Evolutionary conservation across 495 filamentous ascomycete species (phyloP).

Genomic region (Hypoxylon intermedium): DNA sequence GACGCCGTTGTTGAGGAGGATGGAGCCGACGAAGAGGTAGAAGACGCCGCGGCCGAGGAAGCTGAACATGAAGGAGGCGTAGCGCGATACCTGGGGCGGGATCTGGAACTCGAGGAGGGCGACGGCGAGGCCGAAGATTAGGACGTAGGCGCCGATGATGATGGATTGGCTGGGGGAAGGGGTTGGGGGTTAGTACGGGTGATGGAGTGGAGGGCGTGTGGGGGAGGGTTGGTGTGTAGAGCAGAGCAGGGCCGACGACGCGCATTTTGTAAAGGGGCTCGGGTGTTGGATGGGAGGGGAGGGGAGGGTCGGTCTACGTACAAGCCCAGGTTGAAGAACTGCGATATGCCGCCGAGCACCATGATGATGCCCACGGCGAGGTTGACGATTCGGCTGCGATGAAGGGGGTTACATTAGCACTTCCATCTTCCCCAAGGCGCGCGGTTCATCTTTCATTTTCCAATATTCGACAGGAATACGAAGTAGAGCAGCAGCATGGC

Average conservation of each 20-base stretch:
- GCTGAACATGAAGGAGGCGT: slow-evolving; percentile 96
- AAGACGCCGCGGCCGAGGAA: slow-evolving; percentile 96
- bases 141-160: slow-evolving; percentile 83
- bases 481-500: background rate
- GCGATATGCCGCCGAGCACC: slow-evolving; percentile 86
- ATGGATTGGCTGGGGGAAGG: slow-evolving; percentile 61
- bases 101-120: slow-evolving; percentile 89
- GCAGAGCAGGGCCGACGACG: too few species aligned
- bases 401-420: slow-evolving; percentile 28
- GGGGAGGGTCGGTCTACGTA: slow-evolving; percentile 46
- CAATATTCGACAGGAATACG: slow-evolving; percentile 5
- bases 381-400: slow-evolving; percentile 86
- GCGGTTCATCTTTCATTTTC: background rate
- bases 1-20: slow-evolving; percentile 70
- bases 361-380: slow-evolving; percentile 85
- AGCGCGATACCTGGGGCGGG: slow-evolving; percentile 87
- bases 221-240: background rate
- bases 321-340: slow-evolving; percentile 75
- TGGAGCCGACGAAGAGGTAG: slow-evolving; percentile 93
- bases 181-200: background rate
- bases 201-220: slow-evolving; percentile 28
- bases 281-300: background rate
- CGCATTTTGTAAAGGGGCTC: too few species aligned
- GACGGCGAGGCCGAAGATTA: slow-evolving; percentile 82
- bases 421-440: background rate